Base-by-base conservation (phyloP, 2,329 filamentous ascomycete species). In the Ophiostoma populinum region DNA sequence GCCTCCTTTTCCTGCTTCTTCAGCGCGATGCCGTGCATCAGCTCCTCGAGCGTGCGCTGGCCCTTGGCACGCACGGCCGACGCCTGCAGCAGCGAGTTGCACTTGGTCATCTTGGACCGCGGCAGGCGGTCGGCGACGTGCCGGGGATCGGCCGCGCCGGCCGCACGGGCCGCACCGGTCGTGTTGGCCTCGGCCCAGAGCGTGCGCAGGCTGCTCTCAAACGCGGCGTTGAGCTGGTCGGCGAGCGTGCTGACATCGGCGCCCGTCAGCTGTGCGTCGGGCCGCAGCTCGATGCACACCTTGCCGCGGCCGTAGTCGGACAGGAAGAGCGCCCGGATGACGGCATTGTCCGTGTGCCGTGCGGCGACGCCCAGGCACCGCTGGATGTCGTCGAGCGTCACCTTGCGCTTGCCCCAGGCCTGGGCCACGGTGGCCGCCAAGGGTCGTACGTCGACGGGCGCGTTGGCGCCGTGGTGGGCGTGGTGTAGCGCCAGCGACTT, bases 381-480 rank as follows among this genome's bases (percentile, higher is more conserved):
- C 41, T 71, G 70, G 32, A 85, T 58, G 46, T 86, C 79, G 26
- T 72, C 67, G 1, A 67, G 55, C 0, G 62, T 67, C 12, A 83
- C 75, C 38, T 63, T 63, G 21, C 77, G 65, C 55, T 79, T 82
- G 40, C 77, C 75, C 79, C 79, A 86, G 24, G 75, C 59, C 43
- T 71, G 66, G 10, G 76, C 69, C 26, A 81, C 61, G 38, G 72
- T 64, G 8, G 70, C 70, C 22, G 67, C 62, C 24, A 85, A 38
- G 20, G 62, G 57, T 24, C 63, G 59, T 29, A 83, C 52, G 46
- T 82, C 75, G 17, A 74, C 67, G 0, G 80, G 74, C 0, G 68
- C 61, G 31, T 63, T 58, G 20, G 59, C 56, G 40, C 75, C 74
- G 51, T 77, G 71, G 53, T 86, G 78, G 2, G 75, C 75, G 40